Evolutionary conservation across 2,329 filamentous ascomycete genomes (phyloP).

Genomic region (Emericellopsis atlantica): DNA sequence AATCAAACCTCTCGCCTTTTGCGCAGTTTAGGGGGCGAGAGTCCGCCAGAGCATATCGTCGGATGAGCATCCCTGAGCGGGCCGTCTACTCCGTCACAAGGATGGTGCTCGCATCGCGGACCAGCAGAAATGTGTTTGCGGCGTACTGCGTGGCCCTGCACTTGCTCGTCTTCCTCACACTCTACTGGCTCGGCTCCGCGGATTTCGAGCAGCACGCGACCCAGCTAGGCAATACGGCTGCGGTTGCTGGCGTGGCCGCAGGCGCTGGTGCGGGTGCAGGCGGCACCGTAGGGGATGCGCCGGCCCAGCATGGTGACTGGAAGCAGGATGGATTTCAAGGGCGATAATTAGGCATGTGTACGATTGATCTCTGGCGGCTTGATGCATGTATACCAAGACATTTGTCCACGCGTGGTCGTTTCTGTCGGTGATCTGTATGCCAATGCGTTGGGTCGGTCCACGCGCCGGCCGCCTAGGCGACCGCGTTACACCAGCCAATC

Average conservation of each 20-base stretch:
- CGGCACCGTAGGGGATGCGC: conserved; percentile 8
- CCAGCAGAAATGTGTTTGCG: conserved; percentile 87
- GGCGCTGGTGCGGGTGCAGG: conserved; percentile 19
- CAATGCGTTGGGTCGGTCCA: neutral
- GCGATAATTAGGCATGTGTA: conserved; percentile 10
- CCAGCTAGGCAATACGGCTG: conserved; percentile 36
- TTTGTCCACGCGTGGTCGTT: no score
- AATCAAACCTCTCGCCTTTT: conserved; percentile 90
- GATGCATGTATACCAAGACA: no score
- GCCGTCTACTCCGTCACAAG: conserved; percentile 83
- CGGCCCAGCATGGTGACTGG: conserved; percentile 41
- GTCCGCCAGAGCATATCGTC: conserved; percentile 76
- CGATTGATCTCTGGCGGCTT: no score
- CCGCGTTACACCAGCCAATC: conserved; percentile 1
- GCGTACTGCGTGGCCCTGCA: conserved; percentile 84
- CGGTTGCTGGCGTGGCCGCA: conserved; percentile 29
- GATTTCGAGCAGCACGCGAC: conserved; percentile 52
- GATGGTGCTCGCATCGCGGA: conserved; percentile 79
- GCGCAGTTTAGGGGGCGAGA: conserved; percentile 92
- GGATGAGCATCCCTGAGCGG: conserved; percentile 85
- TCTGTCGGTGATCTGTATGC: no score
- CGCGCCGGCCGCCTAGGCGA: conserved; percentile 1
- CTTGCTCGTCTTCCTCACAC: conserved; percentile 70
- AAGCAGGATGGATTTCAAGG: conserved; percentile 47
- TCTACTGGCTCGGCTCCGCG: conserved; percentile 70